Conservation (phyloP, 352 stramenopile genomes). For the Globisporangium cederbergense region DNA sequence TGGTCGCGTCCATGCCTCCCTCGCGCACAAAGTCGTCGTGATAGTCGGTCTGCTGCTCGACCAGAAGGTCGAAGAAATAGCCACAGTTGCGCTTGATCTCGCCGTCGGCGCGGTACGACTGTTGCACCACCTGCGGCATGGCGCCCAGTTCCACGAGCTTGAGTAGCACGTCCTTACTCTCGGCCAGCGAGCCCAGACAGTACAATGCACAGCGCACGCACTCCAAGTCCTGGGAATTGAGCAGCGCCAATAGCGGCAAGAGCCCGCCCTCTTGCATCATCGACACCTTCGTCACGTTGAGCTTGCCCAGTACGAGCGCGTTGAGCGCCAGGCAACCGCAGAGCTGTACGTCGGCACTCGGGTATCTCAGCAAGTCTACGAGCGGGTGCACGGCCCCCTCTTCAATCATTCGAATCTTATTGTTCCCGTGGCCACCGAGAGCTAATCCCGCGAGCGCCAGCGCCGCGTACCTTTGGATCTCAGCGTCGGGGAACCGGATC, state of each 20-base stretch:
- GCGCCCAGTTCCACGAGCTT: conserved; percentile 89
- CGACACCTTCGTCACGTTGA: conserved; percentile 84
- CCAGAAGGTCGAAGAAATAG: conserved; percentile 90
- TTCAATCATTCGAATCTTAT: conserved; percentile 92
- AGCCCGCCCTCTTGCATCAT: conserved; percentile 90
- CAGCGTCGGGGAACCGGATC: conserved; percentile 91
- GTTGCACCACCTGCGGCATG: conserved; percentile 78
- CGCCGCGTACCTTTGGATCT: conserved; percentile 94
- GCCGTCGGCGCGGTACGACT: conserved; percentile 81
- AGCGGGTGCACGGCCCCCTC: conserved; percentile 91
- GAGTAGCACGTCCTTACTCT: conserved; percentile 90
- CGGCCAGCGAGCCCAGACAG: conserved; percentile 90
- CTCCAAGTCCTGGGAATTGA: conserved; percentile 86
- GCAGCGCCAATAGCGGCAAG: conserved; percentile 84
- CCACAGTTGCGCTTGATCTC: conserved; percentile 91
- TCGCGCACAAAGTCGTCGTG: conserved; percentile 89
- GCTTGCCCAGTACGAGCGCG: conserved; percentile 82
- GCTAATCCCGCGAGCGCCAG: conserved; percentile 90
- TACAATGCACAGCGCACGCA: conserved; percentile 90
- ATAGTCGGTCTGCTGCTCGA: conserved; percentile 91
- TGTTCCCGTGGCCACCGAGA: conserved; percentile 89
- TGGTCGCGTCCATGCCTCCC: conserved; percentile 83
- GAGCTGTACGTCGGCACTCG: conserved; percentile 92
- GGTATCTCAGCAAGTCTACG: conserved; percentile 92
- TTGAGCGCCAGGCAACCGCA: conserved; percentile 92